phyloP scores from a whole-genome alignment of 2,329 filamentous ascomycete species.

The Reticulascus tulasneorum region DNA sequence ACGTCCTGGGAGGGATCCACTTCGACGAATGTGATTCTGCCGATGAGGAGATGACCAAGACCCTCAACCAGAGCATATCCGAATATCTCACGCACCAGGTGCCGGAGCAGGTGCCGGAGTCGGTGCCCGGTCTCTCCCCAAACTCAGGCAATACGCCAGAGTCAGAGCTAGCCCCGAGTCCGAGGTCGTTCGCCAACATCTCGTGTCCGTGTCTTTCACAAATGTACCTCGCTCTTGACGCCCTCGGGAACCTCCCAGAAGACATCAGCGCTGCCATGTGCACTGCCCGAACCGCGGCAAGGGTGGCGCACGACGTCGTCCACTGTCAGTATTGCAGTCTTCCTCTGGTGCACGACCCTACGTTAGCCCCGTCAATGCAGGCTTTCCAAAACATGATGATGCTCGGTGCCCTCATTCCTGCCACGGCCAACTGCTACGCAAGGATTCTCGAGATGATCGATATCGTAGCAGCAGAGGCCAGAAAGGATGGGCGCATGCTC shows the following conservation, averaged over 20 bases:
- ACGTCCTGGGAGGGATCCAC: conserved; percentile 26
- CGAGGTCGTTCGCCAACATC: conserved; percentile 13
- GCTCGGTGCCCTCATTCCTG: conserved; percentile 53
- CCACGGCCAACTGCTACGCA: conserved; percentile 54
- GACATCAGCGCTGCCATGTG: conserved; percentile 43
- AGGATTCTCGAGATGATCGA: conserved; percentile 53
- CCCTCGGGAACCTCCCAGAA: conserved; percentile 41
- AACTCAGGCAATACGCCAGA: conserved; percentile 1
- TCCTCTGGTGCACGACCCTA: conserved; percentile 28
- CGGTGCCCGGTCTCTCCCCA: conserved; percentile 2
- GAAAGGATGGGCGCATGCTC: conserved; percentile 35
- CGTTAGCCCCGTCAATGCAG: conserved; percentile 38
- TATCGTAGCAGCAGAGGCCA: conserved; percentile 41
- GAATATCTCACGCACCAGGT: conserved; percentile 8
- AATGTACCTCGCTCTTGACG: conserved; percentile 48
- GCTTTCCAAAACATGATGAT: conserved; percentile 57
- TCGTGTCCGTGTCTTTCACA: conserved; percentile 45
- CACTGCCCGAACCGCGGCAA: conserved; percentile 43
- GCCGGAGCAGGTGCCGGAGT: conserved; percentile 4
- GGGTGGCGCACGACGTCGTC: conserved; percentile 46
- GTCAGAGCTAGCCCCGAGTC: not conserved
- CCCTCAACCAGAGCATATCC: conserved; percentile 16
- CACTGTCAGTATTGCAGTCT: conserved; percentile 47
- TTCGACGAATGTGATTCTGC: conserved; percentile 26
- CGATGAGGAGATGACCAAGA: conserved; percentile 22